phyloP scores from a whole-genome alignment of 257 asterid species.

The Jasminum sambac region DNA sequence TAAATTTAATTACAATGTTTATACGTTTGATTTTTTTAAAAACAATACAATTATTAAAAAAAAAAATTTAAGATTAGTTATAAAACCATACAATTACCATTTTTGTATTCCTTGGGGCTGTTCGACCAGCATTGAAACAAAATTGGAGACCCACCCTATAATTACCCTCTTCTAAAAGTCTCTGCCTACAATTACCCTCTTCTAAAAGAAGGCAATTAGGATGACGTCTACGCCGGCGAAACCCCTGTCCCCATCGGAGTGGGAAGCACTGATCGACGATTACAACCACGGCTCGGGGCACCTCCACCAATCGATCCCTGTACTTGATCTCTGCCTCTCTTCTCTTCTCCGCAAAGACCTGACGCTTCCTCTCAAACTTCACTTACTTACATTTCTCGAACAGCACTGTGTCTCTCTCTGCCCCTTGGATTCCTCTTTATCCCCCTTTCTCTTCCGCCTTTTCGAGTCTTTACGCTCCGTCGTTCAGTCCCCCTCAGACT shows the following conservation, averaged over 20 bases:
- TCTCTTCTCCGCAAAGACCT: slow-evolving; percentile 69
- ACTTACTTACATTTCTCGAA: slow-evolving; percentile 76
- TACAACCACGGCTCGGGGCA: slow-evolving; percentile 63
- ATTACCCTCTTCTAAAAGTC: too few species aligned
- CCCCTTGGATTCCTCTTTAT: slow-evolving; percentile 22
- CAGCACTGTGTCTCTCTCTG: slow-evolving; percentile 35
- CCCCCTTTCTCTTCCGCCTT: slow-evolving; percentile 34
- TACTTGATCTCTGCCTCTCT: slow-evolving; percentile 56
- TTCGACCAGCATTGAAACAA: too few species aligned
- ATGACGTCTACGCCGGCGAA: slow-evolving; percentile 36
- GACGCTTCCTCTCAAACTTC: slow-evolving; percentile 62
- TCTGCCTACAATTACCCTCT: too few species aligned
- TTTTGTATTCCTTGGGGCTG: too few species aligned
- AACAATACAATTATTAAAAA: too few species aligned
- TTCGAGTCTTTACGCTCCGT: slow-evolving; percentile 62
- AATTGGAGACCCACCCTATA: too few species aligned
- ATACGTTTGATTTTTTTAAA: too few species aligned
- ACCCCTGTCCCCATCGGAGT: slow-evolving; percentile 64
- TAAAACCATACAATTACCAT: too few species aligned
- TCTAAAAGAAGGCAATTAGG: neutral
- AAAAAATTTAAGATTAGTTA: too few species aligned
- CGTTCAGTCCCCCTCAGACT: slow-evolving; percentile 73
- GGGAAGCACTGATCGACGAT: slow-evolving; percentile 84
- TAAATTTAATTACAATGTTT: too few species aligned
- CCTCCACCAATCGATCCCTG: slow-evolving; percentile 49